phyloP scores from a whole-genome alignment of 2,329 filamentous ascomycete genomes.

The Elsinoe perseae region DNA sequence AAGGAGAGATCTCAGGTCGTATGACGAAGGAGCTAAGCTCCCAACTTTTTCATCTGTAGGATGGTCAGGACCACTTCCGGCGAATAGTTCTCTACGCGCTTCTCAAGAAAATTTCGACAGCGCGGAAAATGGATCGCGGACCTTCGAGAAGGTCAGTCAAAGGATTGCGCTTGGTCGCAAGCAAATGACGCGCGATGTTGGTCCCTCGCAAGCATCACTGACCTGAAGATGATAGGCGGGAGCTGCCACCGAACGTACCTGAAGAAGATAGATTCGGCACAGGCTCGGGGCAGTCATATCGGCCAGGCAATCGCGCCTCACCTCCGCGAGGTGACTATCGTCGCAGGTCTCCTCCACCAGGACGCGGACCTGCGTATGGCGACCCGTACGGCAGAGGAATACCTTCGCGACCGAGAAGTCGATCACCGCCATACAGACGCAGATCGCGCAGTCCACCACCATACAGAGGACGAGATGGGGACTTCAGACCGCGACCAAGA shows the following conservation, averaged over 20 bases:
- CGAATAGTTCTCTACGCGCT: too few relatives aligned
- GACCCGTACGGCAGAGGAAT: constrained; percentile 27
- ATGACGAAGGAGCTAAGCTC: too few relatives aligned
- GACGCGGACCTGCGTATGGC: constrained; percentile 29
- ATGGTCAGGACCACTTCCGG: too few relatives aligned
- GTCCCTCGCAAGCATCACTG: constrained; percentile 48
- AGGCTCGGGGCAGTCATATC: constrained; percentile 33
- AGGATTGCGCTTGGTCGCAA: background rate
- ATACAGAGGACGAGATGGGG: constrained; percentile 27
- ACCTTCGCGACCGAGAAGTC: constrained; percentile 25
- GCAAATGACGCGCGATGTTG: background rate
- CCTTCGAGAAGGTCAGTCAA: constrained; percentile 3
- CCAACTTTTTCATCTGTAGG: too few relatives aligned
- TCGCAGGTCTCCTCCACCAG: constrained; percentile 41
- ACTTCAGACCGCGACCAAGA: constrained; percentile 26
- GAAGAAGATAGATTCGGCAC: constrained; percentile 29
- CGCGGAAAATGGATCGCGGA: constrained; percentile 13
- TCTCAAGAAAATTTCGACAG: too few relatives aligned
- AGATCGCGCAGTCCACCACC: constrained; percentile 27
- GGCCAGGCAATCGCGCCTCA: constrained; percentile 28
- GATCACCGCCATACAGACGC: constrained; percentile 23
- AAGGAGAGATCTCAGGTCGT: too few relatives aligned
- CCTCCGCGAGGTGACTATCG: constrained; percentile 32
- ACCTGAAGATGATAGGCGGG: constrained; percentile 80
- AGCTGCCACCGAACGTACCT: constrained; percentile 25